Percentiles rank a stretch among this genome's conserved stretches.
phyloP scores from a whole-genome alignment of 345 rosid genomes.

The Rubroshorea leprosula region DNA sequence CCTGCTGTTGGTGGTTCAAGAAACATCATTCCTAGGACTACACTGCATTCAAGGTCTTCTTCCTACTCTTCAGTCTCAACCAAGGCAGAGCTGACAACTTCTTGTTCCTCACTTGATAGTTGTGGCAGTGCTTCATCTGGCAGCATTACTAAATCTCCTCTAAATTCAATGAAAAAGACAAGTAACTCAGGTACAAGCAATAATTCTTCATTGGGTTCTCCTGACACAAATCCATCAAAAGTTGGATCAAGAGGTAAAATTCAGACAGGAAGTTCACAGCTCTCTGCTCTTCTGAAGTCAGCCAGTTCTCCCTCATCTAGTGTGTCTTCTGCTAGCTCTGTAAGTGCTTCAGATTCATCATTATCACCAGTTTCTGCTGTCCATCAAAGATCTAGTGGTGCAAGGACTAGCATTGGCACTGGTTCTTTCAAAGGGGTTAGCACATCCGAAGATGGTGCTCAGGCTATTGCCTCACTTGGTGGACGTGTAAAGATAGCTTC shows the following conservation, averaged over 20 bases:
- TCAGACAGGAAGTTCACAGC: slow-evolving; percentile 30
- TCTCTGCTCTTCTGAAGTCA: slow-evolving; percentile 41
- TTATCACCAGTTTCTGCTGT: slow-evolving; percentile 48
- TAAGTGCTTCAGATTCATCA: slow-evolving; percentile 63
- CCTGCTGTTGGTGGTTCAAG: slow-evolving; percentile 27
- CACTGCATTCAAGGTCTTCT: slow-evolving; percentile 34
- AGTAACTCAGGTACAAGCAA: slow-evolving; percentile 28
- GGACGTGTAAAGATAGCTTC: slow-evolving; percentile 32
- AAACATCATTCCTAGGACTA: slow-evolving; percentile 41
- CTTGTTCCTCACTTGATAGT: slow-evolving; percentile 66
- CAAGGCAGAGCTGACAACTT: slow-evolving; percentile 46
- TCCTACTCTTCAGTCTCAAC: slow-evolving; percentile 36
- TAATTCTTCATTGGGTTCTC: slow-evolving; percentile 27
- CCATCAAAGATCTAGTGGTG: slow-evolving; percentile 36
- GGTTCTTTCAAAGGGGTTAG: slow-evolving; percentile 25
- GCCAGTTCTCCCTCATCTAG: slow-evolving; percentile 40
- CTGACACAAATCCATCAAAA: slow-evolving; percentile 23
- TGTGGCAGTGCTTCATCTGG: slow-evolving; percentile 51
- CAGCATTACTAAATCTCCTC: slow-evolving; percentile 32
- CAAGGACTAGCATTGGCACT: slow-evolving; percentile 38
- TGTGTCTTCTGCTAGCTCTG: slow-evolving; percentile 62
- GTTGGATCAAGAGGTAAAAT: slow-evolving; percentile 31
- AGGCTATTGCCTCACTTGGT: slow-evolving; percentile 18
- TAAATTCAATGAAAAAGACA: slow-evolving; percentile 29
- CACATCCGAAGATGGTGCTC: slow-evolving; percentile 19